These are phyloP conservation scores for Trichoderma afroharzianum DNA, from an alignment of 2,329 filamentous ascomycete species.

Conservation along the genomic window DNA sequence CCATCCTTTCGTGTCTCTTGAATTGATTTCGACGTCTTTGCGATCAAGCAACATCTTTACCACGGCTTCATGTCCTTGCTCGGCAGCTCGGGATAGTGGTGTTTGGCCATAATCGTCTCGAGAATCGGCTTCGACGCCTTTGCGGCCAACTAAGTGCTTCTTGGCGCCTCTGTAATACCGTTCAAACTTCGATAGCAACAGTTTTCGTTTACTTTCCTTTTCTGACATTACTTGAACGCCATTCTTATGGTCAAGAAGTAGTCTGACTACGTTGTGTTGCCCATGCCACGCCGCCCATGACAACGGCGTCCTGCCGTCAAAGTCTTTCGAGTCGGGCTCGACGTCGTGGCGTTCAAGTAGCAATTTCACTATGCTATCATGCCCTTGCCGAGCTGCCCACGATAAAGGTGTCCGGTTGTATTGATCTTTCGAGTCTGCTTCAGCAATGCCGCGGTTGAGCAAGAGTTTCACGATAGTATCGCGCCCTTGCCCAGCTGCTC, in stretches of 20 bases:
- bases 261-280: background rate
- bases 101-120: background rate
- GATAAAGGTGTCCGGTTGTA: background rate
- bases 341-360: background rate
- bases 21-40: background rate
- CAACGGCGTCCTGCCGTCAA: background rate
- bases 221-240: background rate
- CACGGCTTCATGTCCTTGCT: background rate
- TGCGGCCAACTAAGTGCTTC: background rate
- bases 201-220: background rate
- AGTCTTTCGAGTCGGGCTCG: background rate
- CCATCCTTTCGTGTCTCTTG: background rate
- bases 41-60: background rate
- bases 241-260: background rate
- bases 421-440: background rate
- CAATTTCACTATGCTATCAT: background rate
- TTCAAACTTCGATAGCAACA: background rate
- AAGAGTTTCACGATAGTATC: background rate
- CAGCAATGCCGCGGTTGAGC: background rate
- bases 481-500: background rate
- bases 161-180: background rate
- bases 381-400: background rate
- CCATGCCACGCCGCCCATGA: background rate
- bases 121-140: background rate
- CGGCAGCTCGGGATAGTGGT: background rate